Evolutionary conservation across 1,284 basidiomycete genomes (phyloP), one percentile per base, ranked within the genome.

Genomic region (Tilletia walkeri): DNA sequence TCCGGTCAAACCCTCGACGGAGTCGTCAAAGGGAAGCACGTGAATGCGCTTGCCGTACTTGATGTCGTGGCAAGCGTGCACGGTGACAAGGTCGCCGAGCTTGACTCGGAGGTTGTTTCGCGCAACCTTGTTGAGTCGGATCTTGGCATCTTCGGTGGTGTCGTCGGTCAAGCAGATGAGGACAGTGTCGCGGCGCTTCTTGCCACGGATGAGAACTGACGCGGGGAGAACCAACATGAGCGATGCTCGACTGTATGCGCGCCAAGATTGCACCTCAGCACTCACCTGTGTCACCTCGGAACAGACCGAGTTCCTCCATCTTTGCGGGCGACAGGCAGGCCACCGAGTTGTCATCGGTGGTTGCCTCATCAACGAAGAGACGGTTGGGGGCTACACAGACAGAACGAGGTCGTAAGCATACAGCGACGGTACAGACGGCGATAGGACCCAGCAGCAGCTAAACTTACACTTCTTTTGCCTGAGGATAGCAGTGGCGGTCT

Each of bases 31-130:
- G 12, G 96, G 96, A 34, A 99, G 87, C 69, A 99, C 89, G 84
- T 99, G 96, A 59, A 99, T 90, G 70, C 95, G 91, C 85, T 99
- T 99, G 79, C 96, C 96, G 85, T 99, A 99, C 86, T 98, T 98
- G 88, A 99, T 99, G 82, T 99, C 95, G 77, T 92, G 89, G 84
- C 95, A 97, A 76, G 94, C 90, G 82, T 98, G 94, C 1, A 99
- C 93, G 74, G 93, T 93, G 82, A 94, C 92, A 61, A 98, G 88
- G 85, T 99, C 96, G 66, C 93, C 95, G 59, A 99, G 90, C 87
- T 98, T 99, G 80, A 98, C 93, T 67, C 96, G 92, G 67, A 99
- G 86, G 86, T 99, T 99, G 87, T 97, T 95, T 72, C 96, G 92
- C 4, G 96, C 96, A 59, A 99, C 96, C 87, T 80, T 98, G 90